These are phyloP conservation scores for Russula lepida DNA, from an alignment of 768 basidiomycete genomes.

Conservation along the genomic window DNA sequence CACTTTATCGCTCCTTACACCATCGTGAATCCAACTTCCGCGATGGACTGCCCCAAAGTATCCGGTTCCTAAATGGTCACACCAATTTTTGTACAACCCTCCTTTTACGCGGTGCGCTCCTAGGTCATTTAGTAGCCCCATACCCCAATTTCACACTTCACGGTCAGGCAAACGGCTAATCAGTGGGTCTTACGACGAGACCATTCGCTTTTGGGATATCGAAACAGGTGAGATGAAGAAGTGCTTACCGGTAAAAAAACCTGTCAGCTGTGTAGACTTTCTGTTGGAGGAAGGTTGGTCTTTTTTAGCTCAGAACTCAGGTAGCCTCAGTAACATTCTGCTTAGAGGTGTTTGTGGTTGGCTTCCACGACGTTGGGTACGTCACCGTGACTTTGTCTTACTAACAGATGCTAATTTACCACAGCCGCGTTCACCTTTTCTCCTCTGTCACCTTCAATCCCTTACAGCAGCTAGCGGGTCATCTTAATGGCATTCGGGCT, in stretches of 20 bases:
- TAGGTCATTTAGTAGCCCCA: not conserved
- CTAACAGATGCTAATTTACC: not conserved
- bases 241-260: constrained; percentile 77
- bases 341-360: constrained; percentile 81
- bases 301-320: not conserved
- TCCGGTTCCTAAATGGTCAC: constrained; percentile 75
- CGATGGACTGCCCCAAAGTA: constrained; percentile 62
- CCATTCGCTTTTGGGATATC: constrained; percentile 89
- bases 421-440: constrained; percentile 80
- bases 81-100: constrained; percentile 84
- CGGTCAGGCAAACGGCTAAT: constrained; percentile 62
- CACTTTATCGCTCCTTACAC: constrained; percentile 71
- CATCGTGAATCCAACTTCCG: constrained; percentile 82
- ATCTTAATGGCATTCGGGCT: constrained; percentile 83
- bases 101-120: constrained; percentile 43
- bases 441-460: constrained; percentile 79
- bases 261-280: constrained; percentile 86
- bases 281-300: constrained; percentile 64
- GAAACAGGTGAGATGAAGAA: constrained; percentile 58
- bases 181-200: constrained; percentile 87
- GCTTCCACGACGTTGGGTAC: constrained; percentile 87
- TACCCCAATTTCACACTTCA: not conserved
- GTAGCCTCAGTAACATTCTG: not conserved
- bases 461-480: constrained; percentile 75
- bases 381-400: constrained; percentile 21